Evolutionary conservation across 352 stramenopile genomes (phyloP).

Genomic region (Globisporangium cylindrosporum): DNA sequence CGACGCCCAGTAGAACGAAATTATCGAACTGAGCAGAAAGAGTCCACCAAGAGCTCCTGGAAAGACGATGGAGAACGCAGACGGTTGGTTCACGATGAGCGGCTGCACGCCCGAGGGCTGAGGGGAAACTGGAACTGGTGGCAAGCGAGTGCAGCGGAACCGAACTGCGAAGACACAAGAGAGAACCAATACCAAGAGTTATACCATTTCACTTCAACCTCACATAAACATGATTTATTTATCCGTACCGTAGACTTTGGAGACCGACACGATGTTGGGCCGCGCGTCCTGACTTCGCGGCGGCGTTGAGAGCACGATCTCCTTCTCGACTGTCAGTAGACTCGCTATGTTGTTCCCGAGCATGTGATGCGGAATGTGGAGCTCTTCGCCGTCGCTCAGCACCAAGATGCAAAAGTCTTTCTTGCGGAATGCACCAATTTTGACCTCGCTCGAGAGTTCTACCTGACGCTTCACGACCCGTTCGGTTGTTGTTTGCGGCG

Average conservation of each 20-base stretch:
- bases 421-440: constrained; percentile 46
- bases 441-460: constrained; percentile 47
- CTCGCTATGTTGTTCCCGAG: constrained; percentile 36
- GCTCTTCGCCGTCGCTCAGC: constrained; percentile 71
- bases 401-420: constrained; percentile 69
- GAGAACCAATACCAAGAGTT: background rate
- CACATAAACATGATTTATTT: background rate
- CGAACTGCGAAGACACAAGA: constrained; percentile 19
- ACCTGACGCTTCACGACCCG: constrained; percentile 64
- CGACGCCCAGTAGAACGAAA: constrained; percentile 69
- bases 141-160: constrained; percentile 43
- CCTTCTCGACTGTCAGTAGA: constrained; percentile 45
- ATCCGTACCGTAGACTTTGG: constrained; percentile 33
- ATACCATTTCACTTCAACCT: background rate
- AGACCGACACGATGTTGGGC: constrained; percentile 52
- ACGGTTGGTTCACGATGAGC: constrained; percentile 39
- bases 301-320: constrained; percentile 55
- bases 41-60: constrained; percentile 60
- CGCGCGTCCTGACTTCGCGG: constrained; percentile 40
- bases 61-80: constrained; percentile 64
- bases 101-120: constrained; percentile 42
- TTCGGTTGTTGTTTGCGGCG: constrained; percentile 32
- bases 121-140: constrained; percentile 33
- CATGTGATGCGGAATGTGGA: constrained; percentile 52
- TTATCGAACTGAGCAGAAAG: constrained; percentile 72